These are phyloP conservation scores for Wickerhamomyces sp. DNA, from an alignment of 1,139 yeast genomes.

Conservation along the genomic window DNA sequence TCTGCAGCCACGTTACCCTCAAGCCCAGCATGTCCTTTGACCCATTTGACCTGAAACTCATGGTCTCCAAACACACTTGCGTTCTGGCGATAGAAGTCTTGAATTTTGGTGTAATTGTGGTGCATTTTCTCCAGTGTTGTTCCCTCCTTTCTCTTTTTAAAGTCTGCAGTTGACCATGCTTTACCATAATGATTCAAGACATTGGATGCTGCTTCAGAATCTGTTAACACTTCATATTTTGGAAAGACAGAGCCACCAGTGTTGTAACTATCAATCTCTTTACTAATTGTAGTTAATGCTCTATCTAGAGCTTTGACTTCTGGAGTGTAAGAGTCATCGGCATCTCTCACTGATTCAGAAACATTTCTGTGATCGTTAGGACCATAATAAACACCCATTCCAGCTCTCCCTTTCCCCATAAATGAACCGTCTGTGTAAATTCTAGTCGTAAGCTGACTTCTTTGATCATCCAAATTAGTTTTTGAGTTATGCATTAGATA, in stretches of 20 bases:
- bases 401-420: conserved; percentile 41
- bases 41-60: conserved; percentile 48
- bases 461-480: conserved; percentile 8
- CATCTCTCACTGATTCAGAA: conserved; percentile 42
- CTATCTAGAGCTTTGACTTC: conserved; percentile 64
- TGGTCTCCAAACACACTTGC: conserved; percentile 23
- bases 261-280: conserved; percentile 30
- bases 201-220: conserved; percentile 51
- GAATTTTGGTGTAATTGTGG: conserved; percentile 23
- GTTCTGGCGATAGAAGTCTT: conserved; percentile 27
- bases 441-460: background rate
- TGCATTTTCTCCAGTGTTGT: conserved; percentile 24
- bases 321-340: conserved; percentile 77
- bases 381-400: conserved; percentile 75
- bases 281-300: conserved; percentile 43
- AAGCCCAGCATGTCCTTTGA: conserved; percentile 66
- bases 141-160: conserved; percentile 25
- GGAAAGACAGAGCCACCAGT: conserved; percentile 13
- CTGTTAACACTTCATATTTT: conserved; percentile 44
- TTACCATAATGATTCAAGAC: conserved; percentile 47
- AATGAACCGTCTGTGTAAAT: conserved; percentile 72
- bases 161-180: conserved; percentile 31
- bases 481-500: conserved; percentile 5
- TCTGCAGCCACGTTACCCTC: conserved; percentile 81
- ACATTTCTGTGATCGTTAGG: conserved; percentile 48